These are phyloP conservation scores for Podospora pseudocomata DNA, from an alignment of 495 filamentous ascomycete genomes.

Conservation along the genomic window DNA sequence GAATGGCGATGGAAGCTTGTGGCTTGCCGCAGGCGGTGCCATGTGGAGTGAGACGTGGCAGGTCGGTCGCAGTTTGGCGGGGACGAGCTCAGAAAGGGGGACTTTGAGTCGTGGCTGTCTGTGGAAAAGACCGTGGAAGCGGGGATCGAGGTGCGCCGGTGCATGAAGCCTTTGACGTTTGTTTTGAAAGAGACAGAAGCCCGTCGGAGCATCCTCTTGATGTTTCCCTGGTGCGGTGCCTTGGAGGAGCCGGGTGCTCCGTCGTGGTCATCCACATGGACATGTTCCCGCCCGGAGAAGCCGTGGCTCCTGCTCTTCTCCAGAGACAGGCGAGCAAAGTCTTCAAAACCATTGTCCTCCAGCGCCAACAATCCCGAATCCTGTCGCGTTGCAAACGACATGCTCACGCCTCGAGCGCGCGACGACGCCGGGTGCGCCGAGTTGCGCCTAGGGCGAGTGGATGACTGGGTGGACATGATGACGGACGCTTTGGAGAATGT, in stretches of 20 bases:
- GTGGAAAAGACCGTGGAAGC: conserved; percentile 29
- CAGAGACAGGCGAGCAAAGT: conserved; percentile 15
- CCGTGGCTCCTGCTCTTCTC: conserved; percentile 34
- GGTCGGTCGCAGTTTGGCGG: conserved; percentile 29
- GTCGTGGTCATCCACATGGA: conserved; percentile 15
- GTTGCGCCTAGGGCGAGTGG: conserved; percentile 13
- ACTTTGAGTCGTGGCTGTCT: conserved; percentile 28
- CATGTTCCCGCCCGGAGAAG: conserved; percentile 13
- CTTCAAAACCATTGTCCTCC: conserved; percentile 16
- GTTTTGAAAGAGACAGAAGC: conserved; percentile 47
- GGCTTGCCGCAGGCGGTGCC: conserved; percentile 48
- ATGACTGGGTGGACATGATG: conserved; percentile 10
- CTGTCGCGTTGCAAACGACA: conserved; percentile 37
- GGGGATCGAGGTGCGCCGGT: conserved; percentile 46
- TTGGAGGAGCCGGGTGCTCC: conserved; percentile 16
- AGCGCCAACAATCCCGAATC: conserved; percentile 22
- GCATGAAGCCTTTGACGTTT: conserved; percentile 42
- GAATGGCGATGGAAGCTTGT: conserved; percentile 47
- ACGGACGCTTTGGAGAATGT: not conserved
- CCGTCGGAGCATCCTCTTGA: conserved; percentile 47
- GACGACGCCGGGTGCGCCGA: conserved; percentile 10
- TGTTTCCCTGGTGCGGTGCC: conserved; percentile 24
- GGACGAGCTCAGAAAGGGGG: conserved; percentile 19
- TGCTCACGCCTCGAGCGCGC: conserved; percentile 36
- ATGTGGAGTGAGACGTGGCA: conserved; percentile 45